These are phyloP conservation scores for Lyophyllum atratum DNA, from an alignment of 768 basidiomycete species.

Conservation along the genomic window DNA sequence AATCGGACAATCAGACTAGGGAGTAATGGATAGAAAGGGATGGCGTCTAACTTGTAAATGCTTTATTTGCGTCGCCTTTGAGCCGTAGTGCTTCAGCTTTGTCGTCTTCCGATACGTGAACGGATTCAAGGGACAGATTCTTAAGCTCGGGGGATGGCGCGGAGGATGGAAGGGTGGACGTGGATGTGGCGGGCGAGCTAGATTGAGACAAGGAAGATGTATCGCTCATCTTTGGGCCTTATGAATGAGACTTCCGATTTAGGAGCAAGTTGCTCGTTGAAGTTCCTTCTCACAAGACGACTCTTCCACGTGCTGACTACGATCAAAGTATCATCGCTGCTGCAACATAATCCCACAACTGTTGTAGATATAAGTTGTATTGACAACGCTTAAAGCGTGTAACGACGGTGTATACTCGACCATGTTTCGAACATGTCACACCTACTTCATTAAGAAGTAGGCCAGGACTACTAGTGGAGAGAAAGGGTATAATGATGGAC, in stretches of 20 bases:
- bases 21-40: slow-evolving; percentile 1
- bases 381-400: neutral
- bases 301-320: no score
- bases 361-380: neutral
- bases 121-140: slow-evolving; percentile 47
- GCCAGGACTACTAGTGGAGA: neutral
- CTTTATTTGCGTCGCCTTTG: slow-evolving; percentile 87
- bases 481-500: slow-evolving; percentile 8
- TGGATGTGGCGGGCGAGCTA: slow-evolving; percentile 41
- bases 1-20: neutral
- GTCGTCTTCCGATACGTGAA: slow-evolving; percentile 66
- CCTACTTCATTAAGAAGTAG: neutral
- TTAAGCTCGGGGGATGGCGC: slow-evolving; percentile 61
- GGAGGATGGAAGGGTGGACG: slow-evolving; percentile 56
- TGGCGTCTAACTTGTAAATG: slow-evolving; percentile 66
- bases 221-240: slow-evolving; percentile 30
- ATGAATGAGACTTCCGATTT: neutral
- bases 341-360: neutral
- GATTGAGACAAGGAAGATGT: slow-evolving; percentile 31
- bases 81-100: slow-evolving; percentile 66
- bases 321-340: no score
- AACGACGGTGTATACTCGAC: neutral
- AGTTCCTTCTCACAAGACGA: slow-evolving; percentile 2
- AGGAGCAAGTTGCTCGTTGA: neutral
- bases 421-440: slow-evolving; percentile 8